These are phyloP conservation scores for Leccinum rimulosum DNA, from an alignment of 768 basidiomycete species.

Conservation along the genomic window DNA sequence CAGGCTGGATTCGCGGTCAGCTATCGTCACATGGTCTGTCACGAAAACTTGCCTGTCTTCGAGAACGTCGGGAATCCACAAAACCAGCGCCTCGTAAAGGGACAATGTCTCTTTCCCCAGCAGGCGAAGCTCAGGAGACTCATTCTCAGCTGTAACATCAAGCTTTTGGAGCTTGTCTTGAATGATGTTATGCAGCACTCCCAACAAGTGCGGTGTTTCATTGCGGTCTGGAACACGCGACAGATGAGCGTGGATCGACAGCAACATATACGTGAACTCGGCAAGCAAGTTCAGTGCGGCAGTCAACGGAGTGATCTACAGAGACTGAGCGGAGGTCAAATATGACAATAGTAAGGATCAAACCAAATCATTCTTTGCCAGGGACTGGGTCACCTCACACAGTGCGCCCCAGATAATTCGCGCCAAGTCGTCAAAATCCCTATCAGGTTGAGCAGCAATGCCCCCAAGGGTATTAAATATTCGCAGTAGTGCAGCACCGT, in stretches of 20 bases:
- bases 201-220: constrained; percentile 35
- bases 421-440: constrained; percentile 20
- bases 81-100: constrained; percentile 55
- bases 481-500: constrained; percentile 41
- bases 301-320: constrained; percentile 44
- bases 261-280: constrained; percentile 45
- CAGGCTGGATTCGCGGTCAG: constrained; percentile 32
- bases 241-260: constrained; percentile 42
- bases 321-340: constrained; percentile 8
- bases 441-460: constrained; percentile 17
- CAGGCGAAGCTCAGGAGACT: constrained; percentile 20
- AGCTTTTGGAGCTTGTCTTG: constrained; percentile 37
- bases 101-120: constrained; percentile 43
- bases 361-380: constrained; percentile 42
- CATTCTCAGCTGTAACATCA: constrained; percentile 26
- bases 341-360: constrained; percentile 18
- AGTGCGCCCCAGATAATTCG: constrained; percentile 36
- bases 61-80: constrained; percentile 43
- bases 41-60: constrained; percentile 32
- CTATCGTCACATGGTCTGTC: background rate
- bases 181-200: constrained; percentile 42
- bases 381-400: constrained; percentile 37
- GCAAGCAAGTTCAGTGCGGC: constrained; percentile 54
- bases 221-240: constrained; percentile 29
- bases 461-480: constrained; percentile 32